Evolutionary conservation across 305 asterid genomes (phyloP), one percentile per base, ranked within the genome.

Genomic region (Euphrasia arctica): DNA sequence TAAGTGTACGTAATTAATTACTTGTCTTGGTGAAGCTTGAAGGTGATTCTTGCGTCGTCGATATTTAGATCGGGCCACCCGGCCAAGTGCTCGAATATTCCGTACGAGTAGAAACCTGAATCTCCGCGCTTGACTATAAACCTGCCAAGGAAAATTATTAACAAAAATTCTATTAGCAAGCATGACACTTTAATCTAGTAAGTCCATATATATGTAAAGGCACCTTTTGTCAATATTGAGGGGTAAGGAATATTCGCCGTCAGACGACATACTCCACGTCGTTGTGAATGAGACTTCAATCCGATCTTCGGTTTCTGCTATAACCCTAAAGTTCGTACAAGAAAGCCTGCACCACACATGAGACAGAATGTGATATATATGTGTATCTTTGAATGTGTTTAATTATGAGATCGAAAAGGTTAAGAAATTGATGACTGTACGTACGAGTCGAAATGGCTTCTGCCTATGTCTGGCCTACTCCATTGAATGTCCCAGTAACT

Each of bases 401-500:
- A 18, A 14, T n/a, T 0, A n/a, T 49, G 27, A 51, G 25, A 4
- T 14, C 12, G 25, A 31, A 18, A 51, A 14, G 31, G 57, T 51
- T 54, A 32, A 58, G 18, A 56, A 45, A 9, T 36, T 0, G 69
- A 60, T 22, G 56, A 13, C 9, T 58, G 27, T 25, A 25, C 70
- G 64, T 79, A 88, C 90, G 55, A 83, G 69, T 85, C 80, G 61
- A 83, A 83, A 57, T 22, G 13, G 31, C 74, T 66, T 22, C 3
- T n/a, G 36, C 60, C 54, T 3, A 22, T 69, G 4, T 69, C 76
- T 45, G 82, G 84, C 62, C 81, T 74, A 32, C 61, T 60, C 93
- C 88, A 85, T 11, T 83, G 75, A 14, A 79, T 71, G 72, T 88
- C 93, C 90, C 90, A 85, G 54, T 88, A 88, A 31, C 94, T 88